A percentile compares a stretch with the other conserved stretches of the same genome.
phyloP scores from a whole-genome alignment of 352 stramenopile genomes.

The Globisporangium cederbergense region DNA sequence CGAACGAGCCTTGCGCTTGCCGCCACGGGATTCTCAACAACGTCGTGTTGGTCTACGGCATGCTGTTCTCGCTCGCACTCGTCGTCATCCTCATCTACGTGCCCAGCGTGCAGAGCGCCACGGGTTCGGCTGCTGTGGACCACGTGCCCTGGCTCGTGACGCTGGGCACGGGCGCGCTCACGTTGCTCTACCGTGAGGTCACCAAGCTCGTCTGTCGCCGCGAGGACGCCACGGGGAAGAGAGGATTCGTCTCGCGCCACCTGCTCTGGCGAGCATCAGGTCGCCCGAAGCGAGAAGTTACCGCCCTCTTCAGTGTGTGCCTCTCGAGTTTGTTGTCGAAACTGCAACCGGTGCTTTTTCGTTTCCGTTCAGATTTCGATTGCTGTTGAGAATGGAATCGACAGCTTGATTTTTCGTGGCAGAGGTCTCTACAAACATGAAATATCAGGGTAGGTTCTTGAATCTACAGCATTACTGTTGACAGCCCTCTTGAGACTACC shows the following conservation, averaged over 20 bases:
- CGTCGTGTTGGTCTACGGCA: constrained; percentile 68
- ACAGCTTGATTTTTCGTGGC: no score
- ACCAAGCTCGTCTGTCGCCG: constrained; percentile 32
- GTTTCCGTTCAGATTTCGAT: no score
- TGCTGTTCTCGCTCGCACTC: constrained; percentile 30
- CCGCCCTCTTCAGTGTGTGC: no score
- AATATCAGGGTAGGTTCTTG: no score
- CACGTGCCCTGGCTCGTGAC: constrained; percentile 51
- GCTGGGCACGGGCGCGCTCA: constrained; percentile 27
- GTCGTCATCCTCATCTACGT: constrained; percentile 45
- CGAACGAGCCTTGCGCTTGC: background rate
- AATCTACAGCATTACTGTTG: no score
- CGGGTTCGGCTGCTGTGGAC: constrained; percentile 28
- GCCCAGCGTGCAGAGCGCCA: constrained; percentile 38
- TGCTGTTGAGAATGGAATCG: no score
- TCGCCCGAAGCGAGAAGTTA: no score
- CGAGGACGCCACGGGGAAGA: constrained; percentile 8
- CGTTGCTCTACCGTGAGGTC: constrained; percentile 36
- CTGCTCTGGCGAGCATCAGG: background rate
- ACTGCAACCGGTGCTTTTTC: no score
- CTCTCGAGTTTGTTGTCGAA: no score
- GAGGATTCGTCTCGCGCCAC: background rate
- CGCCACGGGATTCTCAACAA: constrained; percentile 74
- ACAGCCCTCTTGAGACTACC: no score
- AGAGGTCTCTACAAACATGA: no score